Percentiles rank a stretch among this genome's conserved stretches.
Evolutionary conservation across 2,329 filamentous ascomycete species (phyloP).

Genomic region (Colletotrichum sp.): DNA sequence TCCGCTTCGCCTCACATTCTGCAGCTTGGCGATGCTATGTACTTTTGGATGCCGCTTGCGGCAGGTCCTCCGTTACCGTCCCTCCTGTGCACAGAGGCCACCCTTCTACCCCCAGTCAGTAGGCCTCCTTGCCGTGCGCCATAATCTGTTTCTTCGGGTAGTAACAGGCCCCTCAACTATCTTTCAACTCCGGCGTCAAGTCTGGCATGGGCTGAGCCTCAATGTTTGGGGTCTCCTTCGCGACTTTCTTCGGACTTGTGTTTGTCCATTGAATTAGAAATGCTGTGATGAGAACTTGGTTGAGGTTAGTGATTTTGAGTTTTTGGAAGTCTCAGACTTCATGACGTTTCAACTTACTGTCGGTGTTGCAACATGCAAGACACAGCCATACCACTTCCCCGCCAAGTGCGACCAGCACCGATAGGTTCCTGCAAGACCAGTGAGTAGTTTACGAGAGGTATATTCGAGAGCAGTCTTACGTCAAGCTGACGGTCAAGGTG

Average conservation of each 20-base stretch:
- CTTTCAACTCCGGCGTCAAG: not conserved
- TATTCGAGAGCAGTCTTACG: not conserved
- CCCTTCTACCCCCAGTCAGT: not conserved
- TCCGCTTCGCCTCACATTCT: not conserved
- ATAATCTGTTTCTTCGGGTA: not conserved
- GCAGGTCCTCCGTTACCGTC: not conserved
- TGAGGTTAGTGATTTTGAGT: not conserved
- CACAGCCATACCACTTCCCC: not conserved
- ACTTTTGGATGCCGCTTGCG: not conserved
- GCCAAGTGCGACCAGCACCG: not conserved
- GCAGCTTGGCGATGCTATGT: not conserved
- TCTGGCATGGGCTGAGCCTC: not conserved
- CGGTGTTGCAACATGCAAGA: constrained; percentile 1
- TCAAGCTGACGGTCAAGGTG: not conserved
- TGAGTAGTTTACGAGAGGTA: not conserved
- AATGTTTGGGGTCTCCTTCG: not conserved
- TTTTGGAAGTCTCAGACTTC: not conserved
- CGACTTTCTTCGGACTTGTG: not conserved
- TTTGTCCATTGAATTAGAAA: not conserved
- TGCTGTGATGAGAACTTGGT: not conserved
- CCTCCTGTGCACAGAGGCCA: not conserved
- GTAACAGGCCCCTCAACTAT: not conserved
- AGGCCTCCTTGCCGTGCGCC: not conserved
- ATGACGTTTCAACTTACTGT: not conserved
- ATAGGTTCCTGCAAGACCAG: not conserved